Conservation (phyloP, 768 basidiomycete genomes). For the Agaricus bisporus region DNA sequence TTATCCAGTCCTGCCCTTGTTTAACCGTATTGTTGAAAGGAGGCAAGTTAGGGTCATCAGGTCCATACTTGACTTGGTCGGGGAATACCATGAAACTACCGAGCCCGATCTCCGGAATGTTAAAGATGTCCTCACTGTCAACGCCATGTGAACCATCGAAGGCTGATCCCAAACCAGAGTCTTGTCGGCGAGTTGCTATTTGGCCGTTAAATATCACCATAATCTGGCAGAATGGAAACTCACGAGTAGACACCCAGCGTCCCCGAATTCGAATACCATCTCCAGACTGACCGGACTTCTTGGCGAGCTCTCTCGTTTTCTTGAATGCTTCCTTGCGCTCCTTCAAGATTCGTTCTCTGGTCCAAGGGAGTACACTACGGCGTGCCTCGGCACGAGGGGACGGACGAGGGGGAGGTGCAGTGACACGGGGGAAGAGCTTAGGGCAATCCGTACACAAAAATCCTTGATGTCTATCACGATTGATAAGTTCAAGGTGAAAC, state of each 20-base stretch:
- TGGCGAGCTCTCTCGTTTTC: slow-evolving; percentile 22
- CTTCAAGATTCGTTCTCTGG: slow-evolving; percentile 38
- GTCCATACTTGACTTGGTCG: slow-evolving; percentile 53
- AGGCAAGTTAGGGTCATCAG: slow-evolving; percentile 41
- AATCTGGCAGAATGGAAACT: slow-evolving; percentile 13
- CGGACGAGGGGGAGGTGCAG: slow-evolving; percentile 31
- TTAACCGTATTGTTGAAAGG: slow-evolving; percentile 48
- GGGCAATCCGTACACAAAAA: slow-evolving; percentile 52
- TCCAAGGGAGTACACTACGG: slow-evolving; percentile 34
- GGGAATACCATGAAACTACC: slow-evolving; percentile 62
- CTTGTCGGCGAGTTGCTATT: slow-evolving; percentile 41
- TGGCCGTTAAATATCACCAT: slow-evolving; percentile 6
- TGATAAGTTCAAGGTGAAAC: background rate
- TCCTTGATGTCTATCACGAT: slow-evolving; percentile 37
- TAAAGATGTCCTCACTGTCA: slow-evolving; percentile 59
- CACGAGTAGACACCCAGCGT: slow-evolving; percentile 53
- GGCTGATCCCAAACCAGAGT: slow-evolving; percentile 36
- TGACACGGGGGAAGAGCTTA: slow-evolving; percentile 42
- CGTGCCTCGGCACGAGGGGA: slow-evolving; percentile 36
- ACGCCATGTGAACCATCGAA: slow-evolving; percentile 63
- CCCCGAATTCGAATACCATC: slow-evolving; percentile 50
- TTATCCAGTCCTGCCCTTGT: slow-evolving; percentile 51
- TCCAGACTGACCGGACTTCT: slow-evolving; percentile 16
- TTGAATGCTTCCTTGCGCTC: slow-evolving; percentile 45
- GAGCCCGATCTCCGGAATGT: slow-evolving; percentile 51